Conservation (phyloP, 1,284 basidiomycete genomes). For the Termitomyces sp. region DNA sequence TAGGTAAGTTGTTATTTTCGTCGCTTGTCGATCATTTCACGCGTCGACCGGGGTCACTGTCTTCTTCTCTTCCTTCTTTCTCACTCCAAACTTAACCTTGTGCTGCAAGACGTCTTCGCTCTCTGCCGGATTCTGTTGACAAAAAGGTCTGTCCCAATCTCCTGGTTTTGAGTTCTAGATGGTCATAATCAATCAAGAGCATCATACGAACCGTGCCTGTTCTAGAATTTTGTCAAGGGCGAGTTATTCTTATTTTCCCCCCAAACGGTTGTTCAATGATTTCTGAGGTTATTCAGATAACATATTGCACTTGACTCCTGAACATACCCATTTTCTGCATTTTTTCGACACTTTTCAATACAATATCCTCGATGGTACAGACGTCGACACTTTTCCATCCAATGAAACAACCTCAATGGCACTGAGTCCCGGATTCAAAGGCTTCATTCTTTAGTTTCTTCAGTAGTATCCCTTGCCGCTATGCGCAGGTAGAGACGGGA, state of each 20-base stretch:
- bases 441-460: neutral
- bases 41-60: neutral
- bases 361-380: too few relatives aligned
- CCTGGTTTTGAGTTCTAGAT: neutral
- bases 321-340: neutral
- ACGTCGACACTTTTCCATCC: too few relatives aligned
- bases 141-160: neutral
- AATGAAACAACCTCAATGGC: neutral
- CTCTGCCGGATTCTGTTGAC: neutral
- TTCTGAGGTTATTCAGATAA: neutral
- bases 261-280: neutral
- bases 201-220: neutral
- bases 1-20: neutral
- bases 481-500: neutral
- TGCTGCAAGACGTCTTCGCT: neutral
- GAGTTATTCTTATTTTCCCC: neutral
- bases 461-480: neutral
- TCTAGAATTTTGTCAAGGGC: neutral
- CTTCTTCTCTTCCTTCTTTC: neutral
- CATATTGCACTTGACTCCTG: neutral
- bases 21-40: neutral
- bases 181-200: neutral
- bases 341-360: neutral
- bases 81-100: neutral
- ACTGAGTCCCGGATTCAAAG: neutral